These are phyloP conservation scores for Volutella citrinella DNA, from an alignment of 2,329 filamentous ascomycete genomes.

Conservation along the genomic window DNA sequence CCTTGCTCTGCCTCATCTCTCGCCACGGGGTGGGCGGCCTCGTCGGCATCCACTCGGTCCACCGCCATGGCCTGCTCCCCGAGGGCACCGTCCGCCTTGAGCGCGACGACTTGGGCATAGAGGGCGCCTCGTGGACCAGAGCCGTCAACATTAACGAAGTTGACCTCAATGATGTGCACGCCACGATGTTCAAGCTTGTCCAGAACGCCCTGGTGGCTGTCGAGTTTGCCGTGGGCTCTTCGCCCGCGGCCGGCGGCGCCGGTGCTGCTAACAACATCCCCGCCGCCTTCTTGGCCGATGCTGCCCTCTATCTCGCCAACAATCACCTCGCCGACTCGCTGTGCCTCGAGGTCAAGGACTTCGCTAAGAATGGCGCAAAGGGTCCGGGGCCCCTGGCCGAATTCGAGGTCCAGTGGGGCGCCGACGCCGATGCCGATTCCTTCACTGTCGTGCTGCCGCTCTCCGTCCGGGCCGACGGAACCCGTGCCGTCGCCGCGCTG, in stretches of 20 bases:
- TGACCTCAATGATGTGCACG: too few species aligned
- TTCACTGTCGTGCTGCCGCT: not conserved
- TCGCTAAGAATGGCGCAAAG: not conserved
- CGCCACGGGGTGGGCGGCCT: not conserved
- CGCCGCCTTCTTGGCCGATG: not conserved
- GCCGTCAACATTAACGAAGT: not conserved
- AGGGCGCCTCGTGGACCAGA: too few species aligned
- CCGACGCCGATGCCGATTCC: too few species aligned
- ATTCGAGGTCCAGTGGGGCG: not conserved
- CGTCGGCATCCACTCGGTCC: not conserved
- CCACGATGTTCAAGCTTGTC: not conserved
- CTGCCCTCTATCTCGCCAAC: not conserved
- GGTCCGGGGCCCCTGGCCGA: not conserved
- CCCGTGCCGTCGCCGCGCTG: not conserved
- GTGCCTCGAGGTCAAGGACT: not conserved
- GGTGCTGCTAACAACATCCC: too few species aligned
- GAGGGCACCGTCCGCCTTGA: not conserved
- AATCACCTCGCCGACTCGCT: not conserved
- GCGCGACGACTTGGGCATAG: too few species aligned
- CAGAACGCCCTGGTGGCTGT: not conserved
- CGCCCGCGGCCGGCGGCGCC: not conserved
- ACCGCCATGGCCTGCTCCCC: not conserved
- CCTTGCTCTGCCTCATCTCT: not conserved
- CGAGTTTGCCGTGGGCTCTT: not conserved
- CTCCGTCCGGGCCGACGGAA: not conserved